Conservation (phyloP, 148 eudicot genomes). For the Bassia scoparia region DNA sequence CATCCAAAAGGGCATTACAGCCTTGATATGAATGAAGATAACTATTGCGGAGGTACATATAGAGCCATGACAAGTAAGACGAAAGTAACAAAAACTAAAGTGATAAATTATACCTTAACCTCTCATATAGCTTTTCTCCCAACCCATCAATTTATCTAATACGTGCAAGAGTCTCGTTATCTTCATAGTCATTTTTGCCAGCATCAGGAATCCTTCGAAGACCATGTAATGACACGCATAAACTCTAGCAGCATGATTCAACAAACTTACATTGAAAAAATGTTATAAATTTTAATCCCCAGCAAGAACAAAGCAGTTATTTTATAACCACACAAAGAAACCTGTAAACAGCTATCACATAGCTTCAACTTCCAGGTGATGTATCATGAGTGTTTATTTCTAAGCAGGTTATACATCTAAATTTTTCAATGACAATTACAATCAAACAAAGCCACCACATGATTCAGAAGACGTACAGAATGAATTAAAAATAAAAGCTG, state of each 20-base stretch:
- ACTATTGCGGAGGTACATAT: background rate
- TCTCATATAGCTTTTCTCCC: conserved; percentile 99
- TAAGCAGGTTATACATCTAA: background rate
- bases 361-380: background rate
- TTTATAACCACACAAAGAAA: background rate
- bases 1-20: background rate
- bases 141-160: conserved; percentile 85
- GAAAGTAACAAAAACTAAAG: background rate
- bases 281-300: background rate
- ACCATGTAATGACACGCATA: conserved; percentile 97
- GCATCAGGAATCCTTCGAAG: conserved; percentile 52
- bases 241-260: conserved; percentile 97
- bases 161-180: conserved; percentile 97
- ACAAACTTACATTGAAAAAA: conserved; percentile 43
- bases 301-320: background rate
- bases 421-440: no score
- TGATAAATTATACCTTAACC: conserved; percentile 69
- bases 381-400: background rate
- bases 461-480: background rate
- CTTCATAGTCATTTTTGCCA: conserved; percentile 59
- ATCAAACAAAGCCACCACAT: background rate
- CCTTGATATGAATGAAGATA: background rate
- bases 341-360: background rate
- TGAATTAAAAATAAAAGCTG: background rate
- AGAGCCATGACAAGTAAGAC: background rate